phyloP scores from a whole-genome alignment of 2,329 filamentous ascomycete genomes.

The Beauveria rudraprayagi region DNA sequence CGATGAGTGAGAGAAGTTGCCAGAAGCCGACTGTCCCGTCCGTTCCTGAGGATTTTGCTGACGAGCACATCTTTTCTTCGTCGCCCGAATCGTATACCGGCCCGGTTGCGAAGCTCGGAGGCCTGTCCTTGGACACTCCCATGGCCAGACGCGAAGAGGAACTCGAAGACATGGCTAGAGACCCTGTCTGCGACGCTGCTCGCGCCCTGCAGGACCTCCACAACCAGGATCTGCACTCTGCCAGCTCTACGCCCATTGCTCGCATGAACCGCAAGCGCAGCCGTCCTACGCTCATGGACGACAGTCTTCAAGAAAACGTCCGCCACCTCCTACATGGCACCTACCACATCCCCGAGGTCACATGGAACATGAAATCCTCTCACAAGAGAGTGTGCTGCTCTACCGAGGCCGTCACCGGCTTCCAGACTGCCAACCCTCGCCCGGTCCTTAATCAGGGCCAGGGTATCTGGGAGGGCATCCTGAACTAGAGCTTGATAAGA shows the following conservation, averaged over 20 bases:
- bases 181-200: constrained; percentile 45
- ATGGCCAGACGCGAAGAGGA: constrained; percentile 38
- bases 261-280: constrained; percentile 46
- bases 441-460: constrained; percentile 48
- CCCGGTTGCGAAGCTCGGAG: constrained; percentile 42
- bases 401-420: constrained; percentile 44
- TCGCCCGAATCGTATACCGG: constrained; percentile 52
- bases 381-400: constrained; percentile 62
- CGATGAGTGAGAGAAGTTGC: constrained; percentile 47
- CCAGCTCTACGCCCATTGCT: constrained; percentile 27
- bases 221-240: constrained; percentile 35
- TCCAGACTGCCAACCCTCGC: constrained; percentile 39
- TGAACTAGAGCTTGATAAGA: constrained; percentile 35
- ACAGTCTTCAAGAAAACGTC: constrained; percentile 58
- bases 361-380: constrained; percentile 38
- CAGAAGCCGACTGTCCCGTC: constrained; percentile 45
- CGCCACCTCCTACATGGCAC: constrained; percentile 48
- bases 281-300: constrained; percentile 50
- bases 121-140: constrained; percentile 41
- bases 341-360: constrained; percentile 21
- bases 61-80: constrained; percentile 41
- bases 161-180: constrained; percentile 33
- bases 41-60: constrained; percentile 46
- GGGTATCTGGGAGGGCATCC: constrained; percentile 60
- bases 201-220: constrained; percentile 54